Evolutionary conservation across 2,329 filamentous ascomycete genomes (phyloP).

Genomic region (Paraconiothyrium brasiliense): DNA sequence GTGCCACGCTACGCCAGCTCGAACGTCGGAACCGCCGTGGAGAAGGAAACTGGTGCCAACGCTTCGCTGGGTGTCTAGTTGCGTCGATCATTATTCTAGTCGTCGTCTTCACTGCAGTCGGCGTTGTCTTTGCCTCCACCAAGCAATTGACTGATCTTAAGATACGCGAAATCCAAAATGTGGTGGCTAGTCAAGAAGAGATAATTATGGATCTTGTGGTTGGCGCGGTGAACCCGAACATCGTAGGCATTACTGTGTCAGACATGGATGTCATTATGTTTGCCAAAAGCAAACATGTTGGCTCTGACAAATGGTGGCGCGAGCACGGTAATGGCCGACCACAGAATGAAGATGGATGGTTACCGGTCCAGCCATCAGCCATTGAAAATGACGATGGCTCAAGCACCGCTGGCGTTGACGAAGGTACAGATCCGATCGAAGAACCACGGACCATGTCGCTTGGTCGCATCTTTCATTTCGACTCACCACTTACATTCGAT

Average conservation of each 20-base stretch:
- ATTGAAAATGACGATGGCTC: slow-evolving; percentile 13
- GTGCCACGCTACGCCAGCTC: slow-evolving; percentile 70
- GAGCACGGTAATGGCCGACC: slow-evolving; percentile 42
- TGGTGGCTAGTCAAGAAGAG: slow-evolving; percentile 92
- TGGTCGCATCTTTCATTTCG: slow-evolving; percentile 86
- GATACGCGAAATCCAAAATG: slow-evolving; percentile 83
- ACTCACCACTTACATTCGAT: slow-evolving; percentile 88
- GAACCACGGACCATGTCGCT: slow-evolving; percentile 86
- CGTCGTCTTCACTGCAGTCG: slow-evolving; percentile 83
- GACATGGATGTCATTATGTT: slow-evolving; percentile 92
- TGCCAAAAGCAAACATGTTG: slow-evolving; percentile 89
- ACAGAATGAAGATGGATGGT: slow-evolving; percentile 38
- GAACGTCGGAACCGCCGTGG: slow-evolving; percentile 70
- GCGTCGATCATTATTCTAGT: slow-evolving; percentile 83
- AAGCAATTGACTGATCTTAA: slow-evolving; percentile 83
- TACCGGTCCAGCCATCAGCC: slow-evolving; percentile 27
- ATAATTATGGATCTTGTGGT: slow-evolving; percentile 93
- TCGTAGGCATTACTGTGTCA: slow-evolving; percentile 85
- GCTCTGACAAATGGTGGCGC: slow-evolving; percentile 61
- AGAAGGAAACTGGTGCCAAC: slow-evolving; percentile 67
- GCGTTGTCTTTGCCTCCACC: slow-evolving; percentile 90
- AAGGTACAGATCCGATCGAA: slow-evolving; percentile 70
- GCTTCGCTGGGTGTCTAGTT: slow-evolving; percentile 86
- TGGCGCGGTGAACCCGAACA: slow-evolving; percentile 89
- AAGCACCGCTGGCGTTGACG: slow-evolving; percentile 51